Evolutionary conservation across 495 filamentous ascomycete species (phyloP).

Genomic region (Pseudoneurospora amorphoporcata): DNA sequence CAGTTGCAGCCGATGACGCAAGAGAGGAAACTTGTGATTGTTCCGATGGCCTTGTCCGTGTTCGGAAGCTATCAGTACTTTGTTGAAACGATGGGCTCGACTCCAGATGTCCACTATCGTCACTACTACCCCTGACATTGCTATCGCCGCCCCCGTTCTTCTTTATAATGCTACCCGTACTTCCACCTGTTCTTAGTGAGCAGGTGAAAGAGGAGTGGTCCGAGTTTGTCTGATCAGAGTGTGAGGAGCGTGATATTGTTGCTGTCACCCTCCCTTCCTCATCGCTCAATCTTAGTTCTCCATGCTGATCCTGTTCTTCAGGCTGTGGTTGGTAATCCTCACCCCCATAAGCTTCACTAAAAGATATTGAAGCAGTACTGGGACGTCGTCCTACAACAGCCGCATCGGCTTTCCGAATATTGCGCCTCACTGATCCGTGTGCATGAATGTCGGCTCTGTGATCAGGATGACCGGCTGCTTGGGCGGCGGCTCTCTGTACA

Average conservation of each 20-base stretch:
- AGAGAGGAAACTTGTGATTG: not conserved
- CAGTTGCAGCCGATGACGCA: not conserved
- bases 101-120: not conserved
- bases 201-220: not conserved
- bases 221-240: constrained; percentile 5
- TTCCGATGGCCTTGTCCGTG: not conserved
- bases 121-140: not conserved
- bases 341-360: not conserved
- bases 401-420: not conserved
- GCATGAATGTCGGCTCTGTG: not conserved
- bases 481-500: not conserved
- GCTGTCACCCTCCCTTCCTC: not conserved
- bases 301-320: not conserved
- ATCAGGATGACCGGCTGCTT: not conserved
- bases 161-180: not conserved
- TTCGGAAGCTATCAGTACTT: not conserved
- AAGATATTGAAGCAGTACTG: not conserved
- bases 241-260: not conserved
- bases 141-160: not conserved
- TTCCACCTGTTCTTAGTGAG: not conserved
- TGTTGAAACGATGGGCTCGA: not conserved
- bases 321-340: not conserved
- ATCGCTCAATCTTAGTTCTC: not conserved
- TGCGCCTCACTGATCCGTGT: not conserved
- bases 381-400: not conserved